Evolutionary conservation across 1,284 basidiomycete species (phyloP), one percentile per base, ranked within the genome.

Genomic region (Wolfiporia cocos): DNA sequence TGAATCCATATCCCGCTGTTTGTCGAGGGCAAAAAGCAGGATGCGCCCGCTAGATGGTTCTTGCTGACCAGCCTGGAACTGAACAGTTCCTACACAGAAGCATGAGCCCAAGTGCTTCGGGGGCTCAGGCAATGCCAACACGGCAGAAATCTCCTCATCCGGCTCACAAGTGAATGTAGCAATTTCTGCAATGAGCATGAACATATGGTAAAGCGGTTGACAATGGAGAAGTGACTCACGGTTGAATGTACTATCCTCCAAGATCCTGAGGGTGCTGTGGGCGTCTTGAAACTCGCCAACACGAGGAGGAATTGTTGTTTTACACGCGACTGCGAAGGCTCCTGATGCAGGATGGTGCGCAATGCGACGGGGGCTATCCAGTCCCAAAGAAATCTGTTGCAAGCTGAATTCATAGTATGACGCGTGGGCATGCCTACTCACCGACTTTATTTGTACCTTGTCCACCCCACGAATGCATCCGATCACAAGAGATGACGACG

Each of bases 391-490:
- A 20, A 85, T 66, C 88, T 91, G 52, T 19, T 35, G 26, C 30
- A 39, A 7, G 37, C 26, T 29, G 21, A 11, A 21, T 36, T 18
- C 4, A 6, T n/a, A 10, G 24, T n/a, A 22, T 37, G 18, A 33
- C 15, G 30, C 14, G 7, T 15, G 18, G 21, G 12, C 37, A 42
- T 30, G 43, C 17, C 15, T 5, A 57, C 75, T 46, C 57, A 91
- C 85, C 23, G 87, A 77, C 47, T 82, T 78, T 29, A 93, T 81
- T 50, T 92, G 86, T 58, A 92, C 73, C 64, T 88, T 89, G 54
- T 88, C 82, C 9, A 91, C 66, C 43, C 82, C 77, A n/a, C 69
- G 67, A 12, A 91, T 69, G 14, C 67, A 68, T 9, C 85, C 85
- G 33, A 93, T 74, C 35, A 75, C 61, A 7, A 93, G 60, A 1